Base-by-base conservation (phyloP, 345 rosid genomes). In the Cochlearia excelsa region DNA sequence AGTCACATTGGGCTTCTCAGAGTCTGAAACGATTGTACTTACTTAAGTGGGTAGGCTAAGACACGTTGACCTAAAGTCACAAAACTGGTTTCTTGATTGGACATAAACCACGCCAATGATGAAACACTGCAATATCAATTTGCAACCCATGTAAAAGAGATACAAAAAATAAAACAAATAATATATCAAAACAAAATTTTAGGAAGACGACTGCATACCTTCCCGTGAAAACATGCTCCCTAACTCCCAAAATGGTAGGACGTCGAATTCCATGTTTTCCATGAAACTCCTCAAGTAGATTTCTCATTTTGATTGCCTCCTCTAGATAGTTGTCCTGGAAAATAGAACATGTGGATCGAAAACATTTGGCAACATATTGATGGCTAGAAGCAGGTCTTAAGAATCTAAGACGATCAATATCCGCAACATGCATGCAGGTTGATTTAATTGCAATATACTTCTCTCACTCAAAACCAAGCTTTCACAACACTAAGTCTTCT, bases 51-150 rank as follows among this genome's bases (percentile, higher is more conserved):
- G 67, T 58, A 57, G 51, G 99, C 99, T 58, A 93, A 59, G 49
- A 93, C 99, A 9, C 99, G 91, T 69, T 93, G 99, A 41, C 94
- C 99, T 73, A 93, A 67, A 47, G 99, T 93, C 59, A 93, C 99
- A 71, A 93, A 93, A 75, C 99, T 93, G 46, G 99, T 89, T 79
- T 93, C 99, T 77, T 93, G 99, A 75, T 93, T 93, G 73, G 99
- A 93, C 99, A 93, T 93, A 75, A 93, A 93, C 97, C 84, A 80
- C 37, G 99, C 99, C 69, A 93, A 75, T 61, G 97, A 93, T 55
- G 99, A 93, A 65, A 93, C 99, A 89, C 99, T 93, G 90, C 79
- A 80, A 48, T 43, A 42, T 62, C 42, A 74, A 66, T 48, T 52
- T 48, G 66, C 57, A 72, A 54, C 8, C 57, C 23, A 57, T 54